phyloP scores from a whole-genome alignment of 208 protist species.

The Herpetomonas tarakana region DNA sequence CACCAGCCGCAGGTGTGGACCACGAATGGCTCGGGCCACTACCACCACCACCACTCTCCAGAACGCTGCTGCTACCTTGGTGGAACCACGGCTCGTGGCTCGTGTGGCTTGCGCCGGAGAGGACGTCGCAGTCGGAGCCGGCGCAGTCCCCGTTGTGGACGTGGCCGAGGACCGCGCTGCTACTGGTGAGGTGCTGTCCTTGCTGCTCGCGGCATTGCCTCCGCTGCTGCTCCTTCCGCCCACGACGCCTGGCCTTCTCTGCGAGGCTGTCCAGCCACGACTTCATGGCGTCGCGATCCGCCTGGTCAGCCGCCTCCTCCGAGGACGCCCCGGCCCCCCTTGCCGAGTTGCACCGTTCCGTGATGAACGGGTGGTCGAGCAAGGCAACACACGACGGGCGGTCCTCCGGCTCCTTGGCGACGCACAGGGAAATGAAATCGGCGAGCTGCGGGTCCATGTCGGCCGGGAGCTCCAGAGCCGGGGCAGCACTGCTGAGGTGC shows the following conservation, averaged over 20 bases:
- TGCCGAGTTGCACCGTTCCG: constrained; percentile 9
- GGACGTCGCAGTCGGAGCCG: no score
- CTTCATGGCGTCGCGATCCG: constrained; percentile 3
- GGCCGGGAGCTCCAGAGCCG: constrained; percentile 53
- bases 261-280: constrained; percentile 1
- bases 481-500: constrained; percentile 60
- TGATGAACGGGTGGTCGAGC: constrained; percentile 72
- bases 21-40: no score
- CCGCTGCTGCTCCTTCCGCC: no score
- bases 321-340: constrained; percentile 1
- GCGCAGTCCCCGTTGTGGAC: no score
- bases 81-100: no score
- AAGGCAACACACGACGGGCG: constrained; percentile 70
- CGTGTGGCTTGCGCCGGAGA: no score
- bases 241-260: neutral
- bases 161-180: no score
- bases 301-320: neutral
- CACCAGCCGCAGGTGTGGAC: no score
- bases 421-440: constrained; percentile 72
- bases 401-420: constrained; percentile 47
- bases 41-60: no score
- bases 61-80: no score
- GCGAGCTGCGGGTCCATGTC: constrained; percentile 45
- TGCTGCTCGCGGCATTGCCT: no score
- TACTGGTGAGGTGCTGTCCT: no score